Evolutionary conservation across 2,329 filamentous ascomycete species (phyloP), one percentile per base, ranked within the genome.

Genomic region (Cordyceps fumosorosea): DNA sequence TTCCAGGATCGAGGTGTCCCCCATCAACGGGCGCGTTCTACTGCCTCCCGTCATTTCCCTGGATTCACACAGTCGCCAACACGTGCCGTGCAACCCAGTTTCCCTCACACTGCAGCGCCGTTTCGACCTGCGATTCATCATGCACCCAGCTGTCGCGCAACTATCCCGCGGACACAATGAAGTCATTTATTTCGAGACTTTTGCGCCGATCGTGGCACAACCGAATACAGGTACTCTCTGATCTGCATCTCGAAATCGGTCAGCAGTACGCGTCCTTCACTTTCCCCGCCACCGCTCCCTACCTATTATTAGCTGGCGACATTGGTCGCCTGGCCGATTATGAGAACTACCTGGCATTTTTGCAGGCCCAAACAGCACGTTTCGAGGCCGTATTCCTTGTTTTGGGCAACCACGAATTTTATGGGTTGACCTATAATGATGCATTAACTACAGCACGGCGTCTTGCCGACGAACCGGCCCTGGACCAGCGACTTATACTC

Each of bases 351-450:
- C 71, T 76, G 3, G 63, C 63, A 5, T 83, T 84, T 64, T 72
- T 83, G 24, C 64, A 69, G 11, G 65, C 65, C 4, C 79, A 80
- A 62, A 74, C 73, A n/a, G 64, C 69, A 20, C 71, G 73, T 3
- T 83, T 77, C 65, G 68, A 77, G 10, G 72, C 69, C 5, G 76
- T 83, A 3, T 77, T 82, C 56, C 69, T 82, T 1, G 74, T 83
- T 0, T 73, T 83, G 2, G 82, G 80, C 0, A 84, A 84, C 67
- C 81, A 84, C 66, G 81, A 84, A 66, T 83, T 83, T 67, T 79
- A 78, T 66, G 72, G 73, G 18, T 65, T 74, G 5, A 70, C 67
- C 20, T 70, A 73, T 50, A 65, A 69, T 1, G 64, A 68, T 2
- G 73, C 71, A 1, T 63, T 80, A 5, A 65, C 66, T 3, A 64